These are phyloP conservation scores for Botryobasidium botryosum DNA, from an alignment of 768 basidiomycete genomes.

Conservation along the genomic window DNA sequence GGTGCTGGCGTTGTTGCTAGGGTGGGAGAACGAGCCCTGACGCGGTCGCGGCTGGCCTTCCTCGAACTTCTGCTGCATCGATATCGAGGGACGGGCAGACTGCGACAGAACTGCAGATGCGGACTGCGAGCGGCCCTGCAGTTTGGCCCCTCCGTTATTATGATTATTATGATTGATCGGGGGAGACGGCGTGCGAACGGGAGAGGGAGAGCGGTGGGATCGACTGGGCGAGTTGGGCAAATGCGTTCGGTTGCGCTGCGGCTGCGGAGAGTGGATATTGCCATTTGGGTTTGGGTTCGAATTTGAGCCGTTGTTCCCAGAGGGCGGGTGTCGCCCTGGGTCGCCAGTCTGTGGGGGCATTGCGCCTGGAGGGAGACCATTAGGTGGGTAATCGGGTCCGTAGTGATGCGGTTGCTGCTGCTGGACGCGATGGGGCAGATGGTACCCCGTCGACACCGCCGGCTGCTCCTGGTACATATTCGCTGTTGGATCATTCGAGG, in stretches of 20 bases:
- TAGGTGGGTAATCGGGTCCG: constrained; percentile 15
- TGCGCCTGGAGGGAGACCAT: constrained; percentile 40
- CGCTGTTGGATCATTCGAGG: background rate
- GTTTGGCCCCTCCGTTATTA: constrained; percentile 18
- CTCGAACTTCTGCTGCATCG: too few relatives aligned
- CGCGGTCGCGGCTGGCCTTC: constrained; percentile 19
- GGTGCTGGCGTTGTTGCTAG: constrained; percentile 42
- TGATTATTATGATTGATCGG: constrained; percentile 25
- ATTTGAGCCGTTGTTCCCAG: constrained; percentile 19
- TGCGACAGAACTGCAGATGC: constrained; percentile 35
- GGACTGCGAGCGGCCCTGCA: constrained; percentile 52
- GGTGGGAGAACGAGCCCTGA: constrained; percentile 29
- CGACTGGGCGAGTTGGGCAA: constrained; percentile 19
- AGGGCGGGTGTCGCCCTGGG: constrained; percentile 17
- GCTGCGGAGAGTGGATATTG: too few relatives aligned
- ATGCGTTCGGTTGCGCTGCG: too few relatives aligned
- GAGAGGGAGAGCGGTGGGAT: constrained; percentile 21
- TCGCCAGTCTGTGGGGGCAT: constrained; percentile 36
- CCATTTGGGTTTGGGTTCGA: too few relatives aligned
- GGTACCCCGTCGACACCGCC: background rate
- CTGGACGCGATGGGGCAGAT: background rate
- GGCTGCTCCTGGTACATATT: background rate
- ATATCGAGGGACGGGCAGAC: constrained; percentile 19
- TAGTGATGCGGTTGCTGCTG: constrained; percentile 13
- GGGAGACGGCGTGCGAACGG: constrained; percentile 43